phyloP scores from a whole-genome alignment of 192 early-diverging fungal species.

The Rhizoclosmatium globosum region DNA sequence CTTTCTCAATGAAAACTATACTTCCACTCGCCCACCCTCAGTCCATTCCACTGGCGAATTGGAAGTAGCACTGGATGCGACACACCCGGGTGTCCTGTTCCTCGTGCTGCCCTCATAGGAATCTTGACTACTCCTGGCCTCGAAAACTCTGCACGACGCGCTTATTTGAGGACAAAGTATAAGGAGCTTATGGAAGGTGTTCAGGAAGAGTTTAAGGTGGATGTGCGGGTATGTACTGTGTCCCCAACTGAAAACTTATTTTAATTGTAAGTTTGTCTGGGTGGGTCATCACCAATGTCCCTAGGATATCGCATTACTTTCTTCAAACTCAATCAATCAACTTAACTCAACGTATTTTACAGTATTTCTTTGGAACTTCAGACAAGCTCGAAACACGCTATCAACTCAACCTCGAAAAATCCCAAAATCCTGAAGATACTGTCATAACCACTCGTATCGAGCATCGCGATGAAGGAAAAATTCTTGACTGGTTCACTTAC shows the following conservation, averaged over 20 bases:
- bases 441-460: background rate
- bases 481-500: constrained; percentile 19
- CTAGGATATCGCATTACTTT: background rate
- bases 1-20: no score
- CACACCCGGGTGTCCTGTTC: constrained; percentile 3
- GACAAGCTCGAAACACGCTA: background rate
- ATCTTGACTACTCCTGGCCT: constrained; percentile 10
- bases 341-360: background rate
- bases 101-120: constrained; percentile 10
- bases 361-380: constrained; percentile 12
- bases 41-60: no score
- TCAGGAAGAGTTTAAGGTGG: background rate
- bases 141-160: constrained; percentile 1
- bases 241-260: no score
- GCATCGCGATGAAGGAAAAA: constrained; percentile 17
- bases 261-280: no score
- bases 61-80: background rate
- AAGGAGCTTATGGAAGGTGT: background rate
- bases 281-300: no score
- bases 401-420: background rate
- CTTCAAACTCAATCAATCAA: background rate
- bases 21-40: no score
- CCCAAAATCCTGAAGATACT: background rate
- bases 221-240: background rate
- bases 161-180: constrained; percentile 24